Base-by-base conservation (phyloP, 2,329 filamentous ascomycete genomes). In the Amesomyces nigricolor region DNA sequence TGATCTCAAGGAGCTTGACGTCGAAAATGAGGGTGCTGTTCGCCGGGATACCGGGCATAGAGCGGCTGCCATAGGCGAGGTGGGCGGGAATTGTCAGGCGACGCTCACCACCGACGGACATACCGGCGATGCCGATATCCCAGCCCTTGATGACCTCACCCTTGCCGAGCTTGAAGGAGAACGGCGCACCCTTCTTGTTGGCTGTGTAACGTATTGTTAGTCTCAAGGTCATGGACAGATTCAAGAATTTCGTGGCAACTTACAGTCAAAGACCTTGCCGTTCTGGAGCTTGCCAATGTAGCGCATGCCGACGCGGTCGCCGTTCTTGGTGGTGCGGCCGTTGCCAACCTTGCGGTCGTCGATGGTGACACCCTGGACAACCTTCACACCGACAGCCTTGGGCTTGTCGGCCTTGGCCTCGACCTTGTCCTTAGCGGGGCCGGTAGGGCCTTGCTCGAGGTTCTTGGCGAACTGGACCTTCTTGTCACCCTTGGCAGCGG, bases 401-500 rank as follows among this genome's bases (percentile, higher is more conserved):
- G 77, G 63, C 67, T 73, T 66, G 65, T 69, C 76, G 58, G 63
- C 69, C 69, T 61, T 58, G 54, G 61, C 59, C 56, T 70, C 77
- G 57, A 64, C 68, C 70, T 62, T 60, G 59, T 65, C 62, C 61
- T 63, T 67, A 4, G 81, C 75, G 55, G 88, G 86, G 63, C 86
- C 85, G 43, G 91, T 95, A 61, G 94, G 94, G 58, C 94, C 94
- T 74, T 95, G 91, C 79, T 97, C 94, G 61, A 99, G 89, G 74
- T 97, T 91, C 82, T 97, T 96, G 70, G 94, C 92, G 72, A 99
- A 99, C 73, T 96, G 90, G 59, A 99, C 94, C 80, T 96, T 97
- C 84, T 96, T 96, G 73, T 88, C 87, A 55, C 78, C 76, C 79
- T 83, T 83, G 59, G 11, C 60, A 4, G 62, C 61, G 9, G 64